Evolutionary conservation across 2,329 filamentous ascomycete species (phyloP).

Genomic region (Monilinia fructicola): DNA sequence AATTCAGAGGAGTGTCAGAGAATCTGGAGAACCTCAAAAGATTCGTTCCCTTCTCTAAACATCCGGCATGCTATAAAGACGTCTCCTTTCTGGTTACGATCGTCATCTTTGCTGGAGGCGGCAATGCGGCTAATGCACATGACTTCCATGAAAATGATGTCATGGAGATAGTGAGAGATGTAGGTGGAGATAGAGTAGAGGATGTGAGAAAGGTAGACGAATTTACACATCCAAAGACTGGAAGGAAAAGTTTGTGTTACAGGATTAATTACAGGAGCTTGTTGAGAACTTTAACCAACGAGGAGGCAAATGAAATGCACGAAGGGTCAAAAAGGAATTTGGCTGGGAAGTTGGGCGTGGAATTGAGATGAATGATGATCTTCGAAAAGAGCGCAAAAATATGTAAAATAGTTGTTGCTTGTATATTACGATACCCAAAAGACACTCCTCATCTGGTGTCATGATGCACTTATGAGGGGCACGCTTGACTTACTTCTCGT

Average conservation of each 20-base stretch:
- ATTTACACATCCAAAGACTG: conserved; percentile 85
- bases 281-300: conserved; percentile 84
- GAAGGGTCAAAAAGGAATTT: conserved; percentile 63
- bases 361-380: conserved; percentile 59
- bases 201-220: conserved; percentile 82
- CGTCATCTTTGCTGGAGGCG: conserved; percentile 48
- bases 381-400: neutral
- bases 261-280: conserved; percentile 90
- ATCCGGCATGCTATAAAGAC: conserved; percentile 87
- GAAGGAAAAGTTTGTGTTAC: conserved; percentile 83
- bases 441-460: neutral
- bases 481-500: neutral
- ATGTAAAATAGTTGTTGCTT: neutral
- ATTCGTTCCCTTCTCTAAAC: conserved; percentile 87
- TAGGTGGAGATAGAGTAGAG: conserved; percentile 82
- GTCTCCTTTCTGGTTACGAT: conserved; percentile 89
- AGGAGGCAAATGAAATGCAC: conserved; percentile 77
- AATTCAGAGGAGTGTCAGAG: conserved; percentile 68
- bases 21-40: conserved; percentile 52
- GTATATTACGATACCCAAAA: conserved; percentile 11
- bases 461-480: neutral
- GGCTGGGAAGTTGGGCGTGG: conserved; percentile 71
- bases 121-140: conserved; percentile 43
- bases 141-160: conserved; percentile 92
- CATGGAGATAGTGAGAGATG: conserved; percentile 88